Conservation (phyloP, 129 eudicot genomes). For the Tagetes erecta region DNA sequence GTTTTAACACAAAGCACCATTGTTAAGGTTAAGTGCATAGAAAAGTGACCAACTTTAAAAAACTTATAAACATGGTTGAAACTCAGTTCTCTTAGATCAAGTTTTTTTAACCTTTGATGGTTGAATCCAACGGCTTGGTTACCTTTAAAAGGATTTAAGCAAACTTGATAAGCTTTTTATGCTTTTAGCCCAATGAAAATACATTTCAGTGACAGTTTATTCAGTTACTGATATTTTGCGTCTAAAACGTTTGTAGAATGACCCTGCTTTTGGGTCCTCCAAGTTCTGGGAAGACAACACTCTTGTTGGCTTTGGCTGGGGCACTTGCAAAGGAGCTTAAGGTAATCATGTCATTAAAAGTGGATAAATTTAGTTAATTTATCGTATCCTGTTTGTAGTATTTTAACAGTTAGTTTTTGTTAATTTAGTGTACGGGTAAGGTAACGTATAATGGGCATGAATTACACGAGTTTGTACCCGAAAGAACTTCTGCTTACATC, state of each 20-base stretch:
- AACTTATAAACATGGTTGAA: neutral
- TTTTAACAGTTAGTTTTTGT: slow-evolving; percentile 18
- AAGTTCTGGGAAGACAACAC: slow-evolving; percentile 84
- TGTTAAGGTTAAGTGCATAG: neutral
- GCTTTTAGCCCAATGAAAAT: slow-evolving; percentile 2
- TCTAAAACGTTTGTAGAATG: slow-evolving; percentile 41
- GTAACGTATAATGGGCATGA: slow-evolving; percentile 84
- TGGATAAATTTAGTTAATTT: neutral
- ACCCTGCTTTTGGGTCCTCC: slow-evolving; percentile 94
- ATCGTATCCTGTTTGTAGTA: slow-evolving; percentile 1
- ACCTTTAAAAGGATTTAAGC: neutral
- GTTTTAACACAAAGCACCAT: slow-evolving; percentile 8
- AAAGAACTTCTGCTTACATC: slow-evolving; percentile 85
- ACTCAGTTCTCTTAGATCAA: neutral
- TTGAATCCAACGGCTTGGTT: neutral
- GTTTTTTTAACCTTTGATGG: neutral
- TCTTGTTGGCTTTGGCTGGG: slow-evolving; percentile 77
- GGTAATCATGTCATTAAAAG: slow-evolving; percentile 29
- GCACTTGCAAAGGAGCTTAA: slow-evolving; percentile 53
- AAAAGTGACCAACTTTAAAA: neutral
- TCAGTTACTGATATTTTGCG: neutral
- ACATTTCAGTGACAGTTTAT: slow-evolving; percentile 8
- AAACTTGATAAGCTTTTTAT: neutral
- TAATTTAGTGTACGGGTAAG: slow-evolving; percentile 53
- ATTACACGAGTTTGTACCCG: slow-evolving; percentile 80